A percentile compares a stretch with the other conserved stretches of the same genome.
phyloP scores from a whole-genome alignment of 495 filamentous ascomycete species.

The Entonaema liquescens region DNA sequence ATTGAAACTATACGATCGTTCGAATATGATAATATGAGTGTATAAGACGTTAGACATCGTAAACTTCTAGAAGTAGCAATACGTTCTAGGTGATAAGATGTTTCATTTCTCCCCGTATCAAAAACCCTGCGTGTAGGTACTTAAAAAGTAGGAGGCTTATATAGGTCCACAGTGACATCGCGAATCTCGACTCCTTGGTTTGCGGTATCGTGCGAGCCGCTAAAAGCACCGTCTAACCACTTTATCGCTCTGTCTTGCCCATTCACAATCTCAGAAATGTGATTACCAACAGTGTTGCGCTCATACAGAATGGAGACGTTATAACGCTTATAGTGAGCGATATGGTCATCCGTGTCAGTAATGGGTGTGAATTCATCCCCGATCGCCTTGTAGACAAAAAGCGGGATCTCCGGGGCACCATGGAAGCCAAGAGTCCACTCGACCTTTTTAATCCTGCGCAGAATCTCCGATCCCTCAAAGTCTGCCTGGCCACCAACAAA shows the following conservation, averaged over 20 bases:
- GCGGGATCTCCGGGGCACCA: constrained; percentile 55
- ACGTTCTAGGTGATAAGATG: neutral
- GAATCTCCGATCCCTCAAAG: constrained; percentile 33
- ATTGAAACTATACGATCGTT: neutral
- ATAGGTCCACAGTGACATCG: constrained; percentile 35
- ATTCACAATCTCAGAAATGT: constrained; percentile 36
- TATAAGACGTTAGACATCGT: neutral
- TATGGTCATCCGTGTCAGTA: constrained; percentile 55
- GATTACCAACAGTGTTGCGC: constrained; percentile 46
- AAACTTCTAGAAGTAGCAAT: neutral
- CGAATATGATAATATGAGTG: neutral
- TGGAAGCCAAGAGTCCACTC: constrained; percentile 53
- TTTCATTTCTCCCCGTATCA: neutral
- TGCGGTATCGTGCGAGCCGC: constrained; percentile 19
- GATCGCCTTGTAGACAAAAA: constrained; percentile 62
- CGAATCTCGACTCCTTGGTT: constrained; percentile 21
- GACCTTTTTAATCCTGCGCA: constrained; percentile 41
- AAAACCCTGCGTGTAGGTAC: neutral
- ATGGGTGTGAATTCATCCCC: constrained; percentile 57
- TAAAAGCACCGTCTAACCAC: constrained; percentile 37
- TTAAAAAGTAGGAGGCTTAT: constrained; percentile 6
- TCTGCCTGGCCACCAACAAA: constrained; percentile 47
- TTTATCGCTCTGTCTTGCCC: constrained; percentile 36
- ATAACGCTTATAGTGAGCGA: constrained; percentile 43
- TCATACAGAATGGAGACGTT: constrained; percentile 49